Evolutionary conservation across 2,329 filamentous ascomycete genomes (phyloP).

Genomic region (Trichoderma sp.): DNA sequence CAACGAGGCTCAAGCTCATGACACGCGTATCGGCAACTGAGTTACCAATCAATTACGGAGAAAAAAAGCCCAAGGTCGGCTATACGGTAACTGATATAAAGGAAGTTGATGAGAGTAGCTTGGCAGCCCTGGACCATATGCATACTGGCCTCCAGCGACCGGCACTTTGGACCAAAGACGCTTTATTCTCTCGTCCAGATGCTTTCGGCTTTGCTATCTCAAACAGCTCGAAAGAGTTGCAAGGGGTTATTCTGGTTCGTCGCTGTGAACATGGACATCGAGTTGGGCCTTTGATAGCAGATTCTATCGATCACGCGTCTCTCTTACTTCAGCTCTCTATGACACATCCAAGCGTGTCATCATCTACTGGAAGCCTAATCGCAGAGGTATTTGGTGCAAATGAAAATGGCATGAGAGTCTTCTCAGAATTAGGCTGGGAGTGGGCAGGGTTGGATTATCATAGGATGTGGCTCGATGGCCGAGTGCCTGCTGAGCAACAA

Average conservation of each 20-base stretch:
- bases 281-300: not conserved
- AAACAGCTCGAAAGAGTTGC: not conserved
- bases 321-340: not conserved
- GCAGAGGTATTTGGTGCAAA: not conserved
- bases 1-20: not conserved
- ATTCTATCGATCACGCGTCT: not conserved
- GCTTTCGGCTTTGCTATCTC: constrained; percentile 2
- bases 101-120: not conserved
- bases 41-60: not conserved
- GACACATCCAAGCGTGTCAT: not conserved
- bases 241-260: not conserved
- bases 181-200: not conserved
- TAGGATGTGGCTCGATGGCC: constrained; percentile 8
- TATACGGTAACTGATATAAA: not conserved
- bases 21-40: not conserved
- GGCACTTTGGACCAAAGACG: not conserved
- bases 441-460: not conserved
- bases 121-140: not conserved
- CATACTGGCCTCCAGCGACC: not conserved
- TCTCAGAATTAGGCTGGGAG: not conserved
- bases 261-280: not conserved
- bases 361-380: not conserved
- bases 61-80: not conserved
- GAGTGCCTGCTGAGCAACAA: not conserved
- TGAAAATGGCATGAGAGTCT: not conserved